Percentiles rank a stretch among this genome's conserved stretches.
phyloP scores from a whole-genome alignment of 2,329 filamentous ascomycete species.

The Pseudogymnoascus sp. region DNA sequence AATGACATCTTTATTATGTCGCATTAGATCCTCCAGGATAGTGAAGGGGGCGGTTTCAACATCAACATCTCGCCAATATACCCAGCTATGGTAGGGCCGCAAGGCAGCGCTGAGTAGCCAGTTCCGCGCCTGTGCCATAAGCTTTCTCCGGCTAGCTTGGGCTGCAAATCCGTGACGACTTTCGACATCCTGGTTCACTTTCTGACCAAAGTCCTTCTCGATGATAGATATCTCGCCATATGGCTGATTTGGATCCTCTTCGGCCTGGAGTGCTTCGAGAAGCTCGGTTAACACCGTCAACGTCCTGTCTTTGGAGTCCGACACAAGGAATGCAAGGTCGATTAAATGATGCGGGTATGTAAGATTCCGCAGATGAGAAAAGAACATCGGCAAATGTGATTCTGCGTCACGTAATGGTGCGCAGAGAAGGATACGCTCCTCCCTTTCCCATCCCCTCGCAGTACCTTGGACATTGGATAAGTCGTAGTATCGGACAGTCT shows the following conservation, averaged over 20 bases:
- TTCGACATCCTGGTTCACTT: conserved; percentile 95
- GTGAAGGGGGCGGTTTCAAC: conserved; percentile 96
- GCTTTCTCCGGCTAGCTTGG: conserved; percentile 84
- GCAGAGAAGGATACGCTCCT: conserved; percentile 90
- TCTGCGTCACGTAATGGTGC: conserved; percentile 90
- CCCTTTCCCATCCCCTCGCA: conserved; percentile 87
- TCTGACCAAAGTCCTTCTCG: conserved; percentile 97
- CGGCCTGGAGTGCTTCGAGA: conserved; percentile 70
- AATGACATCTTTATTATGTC: conserved; percentile 97
- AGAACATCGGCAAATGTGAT: conserved; percentile 93
- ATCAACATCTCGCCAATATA: conserved; percentile 98
- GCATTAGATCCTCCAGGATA: conserved; percentile 95
- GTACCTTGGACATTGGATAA: conserved; percentile 85
- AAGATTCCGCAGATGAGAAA: conserved; percentile 91
- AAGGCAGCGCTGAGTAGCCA: conserved; percentile 92
- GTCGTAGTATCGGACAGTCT: conserved; percentile 96
- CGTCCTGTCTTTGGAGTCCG: conserved; percentile 92
- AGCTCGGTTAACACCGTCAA: conserved; percentile 66
- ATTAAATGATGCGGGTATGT: conserved; percentile 96
- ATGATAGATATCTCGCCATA: conserved; percentile 97
- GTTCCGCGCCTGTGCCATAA: conserved; percentile 96
- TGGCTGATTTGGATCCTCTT: conserved; percentile 69
- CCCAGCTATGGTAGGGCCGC: conserved; percentile 94
- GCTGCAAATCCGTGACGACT: conserved; percentile 95
- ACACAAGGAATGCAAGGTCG: conserved; percentile 92